These are phyloP conservation scores for Alisma plantagoaquatica DNA, from an alignment of 106 monocot genomes.

Conservation along the genomic window DNA sequence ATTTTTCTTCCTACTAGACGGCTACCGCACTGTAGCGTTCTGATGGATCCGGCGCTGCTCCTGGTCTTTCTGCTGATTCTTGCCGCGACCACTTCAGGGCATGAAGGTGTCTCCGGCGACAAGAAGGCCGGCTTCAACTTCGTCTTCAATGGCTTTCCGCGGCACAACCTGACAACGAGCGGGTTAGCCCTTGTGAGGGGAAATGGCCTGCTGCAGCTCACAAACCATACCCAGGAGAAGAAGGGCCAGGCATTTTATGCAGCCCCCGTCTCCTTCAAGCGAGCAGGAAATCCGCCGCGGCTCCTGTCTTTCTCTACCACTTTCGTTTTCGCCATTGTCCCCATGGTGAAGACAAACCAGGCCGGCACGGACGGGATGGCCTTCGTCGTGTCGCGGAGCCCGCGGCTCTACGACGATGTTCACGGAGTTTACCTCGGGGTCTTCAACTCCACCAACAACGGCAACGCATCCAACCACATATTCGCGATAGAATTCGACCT, in stretches of 20 bases:
- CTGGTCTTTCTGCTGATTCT: too few relatives aligned
- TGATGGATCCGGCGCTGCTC: too few relatives aligned
- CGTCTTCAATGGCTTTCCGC: slow-evolving; percentile 18
- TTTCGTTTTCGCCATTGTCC: too few relatives aligned
- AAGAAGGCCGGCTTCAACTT: too few relatives aligned
- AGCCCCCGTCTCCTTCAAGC: slow-evolving; percentile 11
- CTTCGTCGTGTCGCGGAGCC: slow-evolving; percentile 21
- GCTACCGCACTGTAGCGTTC: too few relatives aligned
- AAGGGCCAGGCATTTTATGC: slow-evolving; percentile 35
- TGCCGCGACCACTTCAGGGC: too few relatives aligned
- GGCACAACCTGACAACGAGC: slow-evolving; percentile 10
- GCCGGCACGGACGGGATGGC: slow-evolving; percentile 11
- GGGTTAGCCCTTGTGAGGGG: slow-evolving; percentile 13
- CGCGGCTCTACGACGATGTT: slow-evolving; percentile 5
- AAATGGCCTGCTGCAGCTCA: too few relatives aligned
- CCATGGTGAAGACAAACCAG: slow-evolving; percentile 10
- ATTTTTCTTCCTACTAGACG: too few relatives aligned
- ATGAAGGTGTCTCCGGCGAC: too few relatives aligned
- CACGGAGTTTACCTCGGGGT: slow-evolving; percentile 16
- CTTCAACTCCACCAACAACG: slow-evolving; percentile 4
- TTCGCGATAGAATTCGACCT: slow-evolving; percentile 9
- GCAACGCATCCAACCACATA: slow-evolving; percentile 29
- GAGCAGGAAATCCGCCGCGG: slow-evolving; percentile 15
- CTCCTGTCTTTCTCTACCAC: too few relatives aligned
- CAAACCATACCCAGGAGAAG: slow-evolving; percentile 1